Base-by-base conservation (phyloP, 768 basidiomycete species). In the Inosperma sp. region DNA sequence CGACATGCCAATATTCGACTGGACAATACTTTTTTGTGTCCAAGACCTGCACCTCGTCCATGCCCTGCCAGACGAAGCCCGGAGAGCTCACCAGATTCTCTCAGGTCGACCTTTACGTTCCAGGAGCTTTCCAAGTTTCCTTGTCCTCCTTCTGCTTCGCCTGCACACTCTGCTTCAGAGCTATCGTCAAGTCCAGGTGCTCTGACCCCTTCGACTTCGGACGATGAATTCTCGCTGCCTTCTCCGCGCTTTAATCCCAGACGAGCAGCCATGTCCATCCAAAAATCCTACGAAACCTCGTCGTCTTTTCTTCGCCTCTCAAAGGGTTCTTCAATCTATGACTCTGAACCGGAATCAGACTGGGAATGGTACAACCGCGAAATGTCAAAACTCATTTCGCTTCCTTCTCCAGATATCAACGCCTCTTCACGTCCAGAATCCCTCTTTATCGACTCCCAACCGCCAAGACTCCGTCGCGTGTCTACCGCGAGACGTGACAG, bases 181-280 rank as follows among this genome's bases (percentile, higher is more conserved):
- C 41, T 68, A 3, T 64, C 68, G 7, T 76, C 73, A 0, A 75
- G 73, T 31, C 68, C 72, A 5, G 62, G 62, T 34, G 67, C 70
- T 1, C 47, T 63, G n/a, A 83, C 83, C 1, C 82, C 84, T 14
- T 64, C 72, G 1, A 67, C 77, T 2, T 82, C 81, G 3, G 82
- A 84, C 56, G 77, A 81, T 53, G 81, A 82, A 49, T 73, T 65
- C 31, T 68, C 62, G 10, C 56, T 61, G 7, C 67, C 65, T 50
- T 69, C 55, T 29, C 70, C 66, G 5, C 52, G 60, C 12, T 62
- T 70, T 51, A 70, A 69, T 43, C 72, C 75, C 2, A 70, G 73
- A 26, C 70, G 69, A 12, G 64, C 73, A 2, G 69, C 77, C 1
- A 74, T 30, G 16, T n/a, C n/a, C n/a, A n/a, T n/a, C n/a, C n/a